Evolutionary conservation across 2,329 filamentous ascomycete species (phyloP), one percentile per base, ranked within the genome.

Genomic region (Fusarium tricinctum): DNA sequence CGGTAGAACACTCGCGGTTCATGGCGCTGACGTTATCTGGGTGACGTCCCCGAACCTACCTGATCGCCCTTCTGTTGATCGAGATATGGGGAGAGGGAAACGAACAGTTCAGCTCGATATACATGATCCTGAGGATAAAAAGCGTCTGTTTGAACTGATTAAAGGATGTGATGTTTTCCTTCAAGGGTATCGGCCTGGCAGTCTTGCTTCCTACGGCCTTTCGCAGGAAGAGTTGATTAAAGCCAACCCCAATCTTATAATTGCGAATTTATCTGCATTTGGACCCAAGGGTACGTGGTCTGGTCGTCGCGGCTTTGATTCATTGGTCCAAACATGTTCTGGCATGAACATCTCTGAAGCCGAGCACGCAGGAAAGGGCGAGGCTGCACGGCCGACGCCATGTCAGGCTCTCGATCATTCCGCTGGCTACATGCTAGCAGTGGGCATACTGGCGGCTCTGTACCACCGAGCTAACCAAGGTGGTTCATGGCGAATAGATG

Each of bases 11-110:
- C 83, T 93, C 1, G 90, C 90, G 19, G 90, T 91, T 50, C 89
- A 92, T 73, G 91, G 91, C 10, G 91, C 91, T 10, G 85, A 89
- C 53, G 90, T 93, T 2, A 81, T 93, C 62, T 90, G 91, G 73
- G 82, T 93, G 39, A 92, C 90, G 3, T 87, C 86, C 4, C 85
- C 88, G 1, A 81, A 84, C 33, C 81, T 92, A 9, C 85, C 87
- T 1, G 89, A 91, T 62, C 85, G 91, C 0, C 88, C 88, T 0
- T 86, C 87, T 72, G 89, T 91, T 72, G 89, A 91, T 69, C 82
- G 89, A 2, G 89, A 92, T 69, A 84, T 89, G 28, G 89, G 90
- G 64, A 85, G 88, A 48, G 90, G 90, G 20, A 92, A 92, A 74
- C 87, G 89, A 69, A 84, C 87, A 2, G 82, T 84, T 8, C 86